These are phyloP conservation scores for Aureobasidium mangrovei DNA, from an alignment of 2,329 filamentous ascomycete genomes.

Conservation along the genomic window DNA sequence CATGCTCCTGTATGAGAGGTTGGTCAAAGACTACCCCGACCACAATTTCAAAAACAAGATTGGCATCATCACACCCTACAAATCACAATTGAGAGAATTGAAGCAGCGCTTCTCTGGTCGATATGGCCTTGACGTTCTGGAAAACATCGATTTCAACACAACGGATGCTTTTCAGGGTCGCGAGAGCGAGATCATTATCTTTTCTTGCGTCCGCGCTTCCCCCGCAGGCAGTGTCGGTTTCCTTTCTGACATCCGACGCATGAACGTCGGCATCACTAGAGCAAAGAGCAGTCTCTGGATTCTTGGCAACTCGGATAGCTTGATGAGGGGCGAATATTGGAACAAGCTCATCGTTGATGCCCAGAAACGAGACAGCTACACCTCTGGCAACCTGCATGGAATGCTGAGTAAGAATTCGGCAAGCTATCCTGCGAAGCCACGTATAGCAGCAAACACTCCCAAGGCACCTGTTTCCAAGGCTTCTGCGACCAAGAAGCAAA, in stretches of 20 bases:
- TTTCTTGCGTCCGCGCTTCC: conserved; percentile 92
- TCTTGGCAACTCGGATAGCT: conserved; percentile 78
- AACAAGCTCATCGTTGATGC: conserved; percentile 76
- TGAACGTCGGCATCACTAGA: conserved; percentile 97
- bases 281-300: conserved; percentile 97
- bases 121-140: conserved; percentile 67
- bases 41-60: conserved; percentile 74
- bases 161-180: conserved; percentile 96
- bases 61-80: conserved; percentile 97
- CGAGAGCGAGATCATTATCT: conserved; percentile 96
- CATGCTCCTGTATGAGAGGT: conserved; percentile 71
- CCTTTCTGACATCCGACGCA: conserved; percentile 93
- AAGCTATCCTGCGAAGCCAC: conserved; percentile 25
- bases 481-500: background rate
- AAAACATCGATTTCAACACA: conserved; percentile 91
- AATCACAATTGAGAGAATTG: conserved; percentile 77
- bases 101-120: conserved; percentile 62
- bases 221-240: conserved; percentile 95
- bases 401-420: conserved; percentile 48
- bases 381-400: conserved; percentile 52
- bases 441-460: conserved; percentile 19
- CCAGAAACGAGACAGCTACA: conserved; percentile 64
- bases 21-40: conserved; percentile 60
- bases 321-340: conserved; percentile 88
- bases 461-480: background rate